Evolutionary conservation across 352 stramenopile genomes (phyloP), one percentile per base, ranked within the genome.

Genomic region (Aphanomyces euteiches): DNA sequence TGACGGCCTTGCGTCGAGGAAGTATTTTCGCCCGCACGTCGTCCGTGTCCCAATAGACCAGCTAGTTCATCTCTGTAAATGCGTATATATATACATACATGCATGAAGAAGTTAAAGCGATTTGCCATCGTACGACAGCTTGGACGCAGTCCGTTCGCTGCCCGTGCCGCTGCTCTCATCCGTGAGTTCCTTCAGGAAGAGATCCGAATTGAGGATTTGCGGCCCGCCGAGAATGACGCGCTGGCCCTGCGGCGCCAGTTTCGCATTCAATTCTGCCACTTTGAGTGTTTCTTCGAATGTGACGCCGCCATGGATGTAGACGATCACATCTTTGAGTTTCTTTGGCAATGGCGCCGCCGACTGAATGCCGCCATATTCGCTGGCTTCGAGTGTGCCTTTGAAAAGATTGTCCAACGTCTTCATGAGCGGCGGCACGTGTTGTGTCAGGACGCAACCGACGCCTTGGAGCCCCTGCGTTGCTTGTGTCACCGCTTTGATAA

Each of bases 201-300:
- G 98, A 17, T 90, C 98, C 64, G 93, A 98, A 76, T 99, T 99
- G 73, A 98, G 95, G 57, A 99, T 90, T 63, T 86, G 97, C 39
- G 93, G 98, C 65, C 96, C 96, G 43, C 95, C 96, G 53, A 99
- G 82, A 58, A 99, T 78, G 47, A 99, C 88, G 53, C 92, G 86
- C 73, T 91, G 80, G 56, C 89, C 92, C 45, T 78, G 83, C 74
- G 87, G 83, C 3, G 79, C 82, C 34, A 88, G 75, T 66, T 90
- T 90, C 74, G 92, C 77, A 77, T 99, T 99, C 64, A 99, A 90
- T 75, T 99, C 92, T 28, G 84, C 93, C 50, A 99, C 90, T 73
- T 98, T 98, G 63, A 89, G 96, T n/a, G 96, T 95, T 82, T 99
- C 98, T 78, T 99, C 98, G 75, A 98, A 99, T 7, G 98, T 99